These are phyloP conservation scores for Calonectria naviculata DNA, from an alignment of 2,329 filamentous ascomycete species.

Conservation along the genomic window DNA sequence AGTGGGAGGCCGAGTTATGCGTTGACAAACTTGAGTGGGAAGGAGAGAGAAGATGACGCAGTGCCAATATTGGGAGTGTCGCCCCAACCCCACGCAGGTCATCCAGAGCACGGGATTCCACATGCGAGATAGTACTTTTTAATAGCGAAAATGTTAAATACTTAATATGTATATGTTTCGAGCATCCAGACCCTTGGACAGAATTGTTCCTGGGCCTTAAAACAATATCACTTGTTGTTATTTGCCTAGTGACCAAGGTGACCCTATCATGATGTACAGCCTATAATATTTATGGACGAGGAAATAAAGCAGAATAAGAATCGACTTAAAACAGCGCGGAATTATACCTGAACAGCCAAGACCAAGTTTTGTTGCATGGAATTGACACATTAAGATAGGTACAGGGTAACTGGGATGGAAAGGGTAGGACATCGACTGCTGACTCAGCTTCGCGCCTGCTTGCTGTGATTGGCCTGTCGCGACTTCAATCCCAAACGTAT, in stretches of 20 bases:
- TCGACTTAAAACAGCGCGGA: background rate
- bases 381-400: background rate
- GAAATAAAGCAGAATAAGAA: no score
- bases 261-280: no score
- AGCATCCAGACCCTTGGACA: no score
- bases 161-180: no score
- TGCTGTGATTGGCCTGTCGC: slow-evolving; percentile 12
- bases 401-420: background rate
- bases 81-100: background rate
- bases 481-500: background rate
- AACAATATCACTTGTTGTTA: no score
- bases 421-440: background rate
- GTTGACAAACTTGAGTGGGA: background rate
- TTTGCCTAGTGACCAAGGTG: no score
- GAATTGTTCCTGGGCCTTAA: no score
- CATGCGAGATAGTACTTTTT: background rate
- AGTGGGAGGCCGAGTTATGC: background rate
- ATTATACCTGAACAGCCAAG: background rate
- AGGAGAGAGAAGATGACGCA: slow-evolving; percentile 6
- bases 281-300: no score
- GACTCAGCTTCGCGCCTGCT: slow-evolving; percentile 12
- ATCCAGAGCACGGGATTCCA: background rate
- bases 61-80: slow-evolving; percentile 11
- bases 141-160: background rate
- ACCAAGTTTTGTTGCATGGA: background rate